phyloP scores from a whole-genome alignment of 1,284 basidiomycete species.

The Anthracocystis walkeri region DNA sequence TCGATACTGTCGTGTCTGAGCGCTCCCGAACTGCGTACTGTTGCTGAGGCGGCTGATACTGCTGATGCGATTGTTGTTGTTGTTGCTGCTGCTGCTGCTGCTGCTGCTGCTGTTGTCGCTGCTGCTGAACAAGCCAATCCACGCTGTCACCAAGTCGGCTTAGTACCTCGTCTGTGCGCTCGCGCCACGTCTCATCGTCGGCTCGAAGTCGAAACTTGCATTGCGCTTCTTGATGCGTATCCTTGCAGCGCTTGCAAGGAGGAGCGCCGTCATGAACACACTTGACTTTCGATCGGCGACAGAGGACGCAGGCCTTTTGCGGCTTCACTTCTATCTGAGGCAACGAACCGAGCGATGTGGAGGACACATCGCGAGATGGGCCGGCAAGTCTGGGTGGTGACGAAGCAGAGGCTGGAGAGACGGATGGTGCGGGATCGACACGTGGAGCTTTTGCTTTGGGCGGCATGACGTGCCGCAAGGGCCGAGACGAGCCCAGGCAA shows the following conservation, averaged over 20 bases:
- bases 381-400: constrained; percentile 22
- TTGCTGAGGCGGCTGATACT: constrained; percentile 8
- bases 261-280: constrained; percentile 61
- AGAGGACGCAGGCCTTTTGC: constrained; percentile 60
- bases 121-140: constrained; percentile 51
- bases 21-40: constrained; percentile 12
- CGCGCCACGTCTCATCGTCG: constrained; percentile 59
- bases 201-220: constrained; percentile 64
- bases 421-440: constrained; percentile 17
- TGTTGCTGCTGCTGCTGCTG: constrained; percentile 15
- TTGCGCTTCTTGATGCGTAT: constrained; percentile 50
- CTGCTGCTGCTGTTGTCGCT: constrained; percentile 24
- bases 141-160: constrained; percentile 47
- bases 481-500: constrained; percentile 3
- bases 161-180: constrained; percentile 58
- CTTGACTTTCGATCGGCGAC: constrained; percentile 59
- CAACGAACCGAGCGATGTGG: constrained; percentile 25
- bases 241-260: constrained; percentile 59
- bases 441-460: constrained; percentile 25
- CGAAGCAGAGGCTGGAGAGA: constrained; percentile 29
- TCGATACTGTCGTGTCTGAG: constrained; percentile 18
- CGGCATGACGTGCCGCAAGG: constrained; percentile 25
- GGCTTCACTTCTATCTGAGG: constrained; percentile 54
- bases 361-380: constrained; percentile 13
- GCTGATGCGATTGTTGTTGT: constrained; percentile 4